phyloP scores from a whole-genome alignment of 2,329 filamentous ascomycete species.

The Celoporthe dispersa region DNA sequence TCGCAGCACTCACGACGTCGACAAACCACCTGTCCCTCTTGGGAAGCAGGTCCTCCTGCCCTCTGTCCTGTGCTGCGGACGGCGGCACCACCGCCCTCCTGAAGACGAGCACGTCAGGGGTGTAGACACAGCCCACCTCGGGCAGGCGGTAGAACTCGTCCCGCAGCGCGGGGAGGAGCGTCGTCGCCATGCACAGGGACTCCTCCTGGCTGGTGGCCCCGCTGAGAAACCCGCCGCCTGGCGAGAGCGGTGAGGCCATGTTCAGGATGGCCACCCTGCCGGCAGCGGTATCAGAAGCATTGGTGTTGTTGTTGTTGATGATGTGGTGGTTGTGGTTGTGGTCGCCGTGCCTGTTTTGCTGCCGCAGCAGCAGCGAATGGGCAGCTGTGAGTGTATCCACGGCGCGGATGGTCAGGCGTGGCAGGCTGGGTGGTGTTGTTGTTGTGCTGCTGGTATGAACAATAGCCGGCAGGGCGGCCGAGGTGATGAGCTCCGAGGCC shows the following conservation, averaged over 20 bases:
- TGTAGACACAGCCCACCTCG: slow-evolving; percentile 60
- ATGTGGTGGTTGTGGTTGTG: too few relatives aligned
- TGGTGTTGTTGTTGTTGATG: not conserved
- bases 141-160: slow-evolving; percentile 65
- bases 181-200: slow-evolving; percentile 63
- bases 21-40: slow-evolving; percentile 61
- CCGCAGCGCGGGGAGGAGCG: slow-evolving; percentile 60
- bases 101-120: slow-evolving; percentile 64
- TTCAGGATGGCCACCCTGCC: slow-evolving; percentile 18
- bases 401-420: slow-evolving; percentile 16
- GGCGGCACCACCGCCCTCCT: slow-evolving; percentile 35
- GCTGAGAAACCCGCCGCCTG: slow-evolving; percentile 64
- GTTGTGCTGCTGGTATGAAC: too few relatives aligned
- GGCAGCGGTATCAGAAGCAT: not conserved
- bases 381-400: slow-evolving; percentile 24
- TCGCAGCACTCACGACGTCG: slow-evolving; percentile 61
- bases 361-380: not conserved
- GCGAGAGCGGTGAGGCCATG: slow-evolving; percentile 55
- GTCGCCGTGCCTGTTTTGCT: not conserved
- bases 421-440: not conserved
- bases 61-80: not conserved
- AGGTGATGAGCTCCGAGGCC: slow-evolving; percentile 51
- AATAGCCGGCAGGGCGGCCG: too few relatives aligned
- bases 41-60: slow-evolving; percentile 33
- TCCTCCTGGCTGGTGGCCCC: slow-evolving; percentile 67